A percentile compares a stretch with the other conserved stretches of the same genome.
phyloP scores from a whole-genome alignment of 768 basidiomycete species.

The Xerocomus potaroensis region DNA sequence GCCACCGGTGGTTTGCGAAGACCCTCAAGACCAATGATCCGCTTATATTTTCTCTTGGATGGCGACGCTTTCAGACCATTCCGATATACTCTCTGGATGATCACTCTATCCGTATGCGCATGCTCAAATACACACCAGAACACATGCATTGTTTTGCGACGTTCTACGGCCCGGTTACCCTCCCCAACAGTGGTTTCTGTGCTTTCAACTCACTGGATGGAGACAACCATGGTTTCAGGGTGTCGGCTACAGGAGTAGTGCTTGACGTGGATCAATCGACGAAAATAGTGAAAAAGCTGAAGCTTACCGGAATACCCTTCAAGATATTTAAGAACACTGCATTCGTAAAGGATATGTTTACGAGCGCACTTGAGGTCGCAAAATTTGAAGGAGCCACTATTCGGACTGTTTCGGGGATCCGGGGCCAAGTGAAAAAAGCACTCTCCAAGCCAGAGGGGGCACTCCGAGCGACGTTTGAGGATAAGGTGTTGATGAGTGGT shows the following conservation, averaged over 20 bases:
- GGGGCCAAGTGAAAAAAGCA: conserved; percentile 97
- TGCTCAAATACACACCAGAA: conserved; percentile 99
- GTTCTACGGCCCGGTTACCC: conserved; percentile 89
- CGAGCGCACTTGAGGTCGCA: conserved; percentile 86
- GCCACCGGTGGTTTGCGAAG: conserved; percentile 88
- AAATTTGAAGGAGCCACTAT: conserved; percentile 99
- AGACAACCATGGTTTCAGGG: conserved; percentile 73
- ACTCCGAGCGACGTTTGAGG: conserved; percentile 96
- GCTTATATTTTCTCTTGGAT: conserved; percentile 93
- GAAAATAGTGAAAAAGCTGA: conserved; percentile 98
- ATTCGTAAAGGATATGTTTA: conserved; percentile 98
- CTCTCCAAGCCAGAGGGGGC: conserved; percentile 92
- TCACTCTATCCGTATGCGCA: conserved; percentile 95
- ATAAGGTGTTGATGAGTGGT: conserved; percentile 96
- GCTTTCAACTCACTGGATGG: conserved; percentile 83
- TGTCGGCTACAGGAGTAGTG: conserved; percentile 92
- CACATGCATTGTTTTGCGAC: conserved; percentile 99
- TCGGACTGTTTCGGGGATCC: conserved; percentile 89
- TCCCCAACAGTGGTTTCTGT: conserved; percentile 96
- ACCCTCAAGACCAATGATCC: conserved; percentile 98
- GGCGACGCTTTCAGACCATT: conserved; percentile 92
- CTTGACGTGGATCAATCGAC: conserved; percentile 88
- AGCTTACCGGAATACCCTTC: conserved; percentile 90
- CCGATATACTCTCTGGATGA: conserved; percentile 97
- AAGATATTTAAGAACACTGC: conserved; percentile 99